A percentile compares a stretch with the other conserved stretches of the same genome.
phyloP scores from a whole-genome alignment of 2,329 filamentous ascomycete species.

The Fusarium napiforme region DNA sequence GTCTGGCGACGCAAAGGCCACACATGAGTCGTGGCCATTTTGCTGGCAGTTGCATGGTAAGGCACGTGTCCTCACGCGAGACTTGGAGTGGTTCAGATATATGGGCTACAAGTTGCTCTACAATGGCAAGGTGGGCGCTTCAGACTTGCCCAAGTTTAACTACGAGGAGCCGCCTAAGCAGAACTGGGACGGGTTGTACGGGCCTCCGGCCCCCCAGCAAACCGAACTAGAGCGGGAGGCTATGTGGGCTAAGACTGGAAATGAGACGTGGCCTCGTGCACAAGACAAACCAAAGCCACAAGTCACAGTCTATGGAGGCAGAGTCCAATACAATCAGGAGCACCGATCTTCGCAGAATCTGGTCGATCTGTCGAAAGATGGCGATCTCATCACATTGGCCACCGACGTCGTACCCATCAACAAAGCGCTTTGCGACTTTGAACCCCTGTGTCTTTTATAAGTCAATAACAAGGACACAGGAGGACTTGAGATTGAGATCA shows the following conservation, averaged over 20 bases:
- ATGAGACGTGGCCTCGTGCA: not conserved
- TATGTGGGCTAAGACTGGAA: not conserved
- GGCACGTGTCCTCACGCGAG: not conserved
- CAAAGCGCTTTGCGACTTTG: not conserved
- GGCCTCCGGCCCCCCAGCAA: not conserved
- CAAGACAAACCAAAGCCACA: not conserved
- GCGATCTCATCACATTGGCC: not conserved
- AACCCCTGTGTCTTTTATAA: not conserved
- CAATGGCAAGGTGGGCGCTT: not conserved
- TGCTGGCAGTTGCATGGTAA: not conserved
- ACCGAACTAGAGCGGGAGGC: not conserved
- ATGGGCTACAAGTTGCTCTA: fast-evolving
- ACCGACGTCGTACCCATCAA: not conserved
- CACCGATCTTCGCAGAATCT: fast-evolving
- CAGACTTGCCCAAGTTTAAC: not conserved
- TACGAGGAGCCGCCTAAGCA: not conserved
- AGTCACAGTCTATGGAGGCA: fast-evolving
- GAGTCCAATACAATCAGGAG: fast-evolving
- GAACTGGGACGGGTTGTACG: not conserved
- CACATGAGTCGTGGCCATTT: not conserved
- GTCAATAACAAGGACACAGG: fast-evolving
- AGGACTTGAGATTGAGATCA: fast-evolving
- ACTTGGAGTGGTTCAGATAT: not conserved
- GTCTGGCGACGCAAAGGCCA: not conserved
- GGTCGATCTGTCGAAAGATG: too few species aligned